These are phyloP conservation scores for Zymoseptoria pseudotritici DNA, from an alignment of 2,329 filamentous ascomycete genomes.

Conservation along the genomic window DNA sequence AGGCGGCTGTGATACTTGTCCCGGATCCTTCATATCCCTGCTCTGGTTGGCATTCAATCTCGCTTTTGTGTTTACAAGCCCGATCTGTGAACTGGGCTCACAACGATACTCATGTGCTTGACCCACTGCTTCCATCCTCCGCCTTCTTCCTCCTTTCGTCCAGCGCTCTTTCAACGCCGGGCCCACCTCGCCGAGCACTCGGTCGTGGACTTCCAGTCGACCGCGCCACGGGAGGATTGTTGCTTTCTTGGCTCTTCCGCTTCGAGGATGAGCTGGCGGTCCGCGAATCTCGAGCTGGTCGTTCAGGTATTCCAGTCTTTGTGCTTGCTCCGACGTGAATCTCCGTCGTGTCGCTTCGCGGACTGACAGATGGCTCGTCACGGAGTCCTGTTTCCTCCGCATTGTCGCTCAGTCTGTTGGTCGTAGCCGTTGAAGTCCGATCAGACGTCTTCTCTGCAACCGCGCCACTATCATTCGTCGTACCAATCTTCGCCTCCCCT, in stretches of 20 bases:
- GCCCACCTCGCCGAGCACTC: not conserved
- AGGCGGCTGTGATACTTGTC: not conserved
- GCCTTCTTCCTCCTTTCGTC: not conserved
- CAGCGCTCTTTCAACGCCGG: not conserved
- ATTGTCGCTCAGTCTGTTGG: not conserved
- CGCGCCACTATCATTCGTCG: no score
- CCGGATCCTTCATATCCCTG: not conserved
- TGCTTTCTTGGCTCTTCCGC: not conserved
- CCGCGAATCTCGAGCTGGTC: not conserved
- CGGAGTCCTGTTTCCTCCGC: not conserved
- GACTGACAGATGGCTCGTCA: constrained; percentile 14
- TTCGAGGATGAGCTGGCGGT: not conserved
- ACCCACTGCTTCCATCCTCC: not conserved
- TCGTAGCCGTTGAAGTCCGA: no score
- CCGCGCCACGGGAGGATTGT: not conserved
- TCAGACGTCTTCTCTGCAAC: no score
- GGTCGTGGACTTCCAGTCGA: not conserved
- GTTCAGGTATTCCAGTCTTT: not conserved
- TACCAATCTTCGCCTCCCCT: constrained; percentile 7
- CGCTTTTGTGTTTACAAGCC: not conserved
- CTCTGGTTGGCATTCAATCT: not conserved
- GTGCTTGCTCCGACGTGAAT: constrained; percentile 23
- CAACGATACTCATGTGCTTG: not conserved
- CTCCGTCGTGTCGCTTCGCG: constrained; percentile 16
- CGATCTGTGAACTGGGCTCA: not conserved